phyloP scores from a whole-genome alignment of 129 eudicot species.

The Oenanthe sinensis region DNA sequence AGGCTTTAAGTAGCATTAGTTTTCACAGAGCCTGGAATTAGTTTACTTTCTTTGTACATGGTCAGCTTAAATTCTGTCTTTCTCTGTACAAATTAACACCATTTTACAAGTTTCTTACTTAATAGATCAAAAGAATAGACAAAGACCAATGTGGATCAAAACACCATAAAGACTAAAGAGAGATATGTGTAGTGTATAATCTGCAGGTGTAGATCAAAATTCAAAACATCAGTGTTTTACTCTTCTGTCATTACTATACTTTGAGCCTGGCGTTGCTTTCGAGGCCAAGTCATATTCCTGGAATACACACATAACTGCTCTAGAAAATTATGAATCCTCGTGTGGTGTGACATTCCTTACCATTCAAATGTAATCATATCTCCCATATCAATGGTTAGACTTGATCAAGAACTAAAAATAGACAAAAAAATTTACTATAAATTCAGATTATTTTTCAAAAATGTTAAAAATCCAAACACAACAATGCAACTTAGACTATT shows the following conservation, averaged over 20 bases:
- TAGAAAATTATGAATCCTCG: background rate
- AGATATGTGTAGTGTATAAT: background rate
- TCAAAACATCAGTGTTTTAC: background rate
- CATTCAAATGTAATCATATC: background rate
- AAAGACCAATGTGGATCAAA: background rate
- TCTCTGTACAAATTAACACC: constrained; percentile 5
- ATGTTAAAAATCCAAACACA: too few relatives aligned
- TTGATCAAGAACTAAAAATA: too few relatives aligned
- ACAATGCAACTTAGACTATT: too few relatives aligned
- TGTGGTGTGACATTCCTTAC: constrained; percentile 2
- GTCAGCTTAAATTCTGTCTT: background rate
- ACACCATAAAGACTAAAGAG: background rate
- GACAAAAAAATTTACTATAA: too few relatives aligned
- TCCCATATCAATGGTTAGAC: too few relatives aligned
- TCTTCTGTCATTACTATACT: background rate
- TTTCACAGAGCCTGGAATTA: background rate
- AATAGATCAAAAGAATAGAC: background rate
- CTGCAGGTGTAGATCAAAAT: background rate
- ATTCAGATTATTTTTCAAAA: too few relatives aligned
- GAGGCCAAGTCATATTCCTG: background rate
- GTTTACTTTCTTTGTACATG: background rate
- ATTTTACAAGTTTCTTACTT: constrained; percentile 1
- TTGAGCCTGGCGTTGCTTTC: background rate
- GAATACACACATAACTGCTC: background rate
- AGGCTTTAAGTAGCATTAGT: background rate